Conservation (phyloP, 1,284 basidiomycete species). For the Pisolithus thermaeus region DNA sequence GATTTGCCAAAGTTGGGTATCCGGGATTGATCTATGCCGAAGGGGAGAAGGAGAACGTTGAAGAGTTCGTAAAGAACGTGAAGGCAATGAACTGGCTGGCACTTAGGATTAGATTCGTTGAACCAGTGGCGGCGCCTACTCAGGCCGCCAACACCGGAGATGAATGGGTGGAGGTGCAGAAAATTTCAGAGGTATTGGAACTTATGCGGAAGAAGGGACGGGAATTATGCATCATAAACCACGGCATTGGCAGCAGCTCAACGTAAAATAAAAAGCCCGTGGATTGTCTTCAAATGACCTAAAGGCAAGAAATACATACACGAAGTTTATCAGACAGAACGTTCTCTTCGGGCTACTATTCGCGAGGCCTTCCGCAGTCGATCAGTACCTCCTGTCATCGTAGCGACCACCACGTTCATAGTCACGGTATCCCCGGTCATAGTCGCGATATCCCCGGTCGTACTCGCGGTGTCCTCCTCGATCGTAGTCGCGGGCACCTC, state of each 20-base stretch:
- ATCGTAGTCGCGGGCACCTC: conserved; percentile 22
- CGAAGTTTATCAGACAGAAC: background rate
- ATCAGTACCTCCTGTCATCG: conserved; percentile 34
- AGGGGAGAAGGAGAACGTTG: conserved; percentile 46
- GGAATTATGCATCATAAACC: conserved; percentile 52
- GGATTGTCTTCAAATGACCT: too few species aligned
- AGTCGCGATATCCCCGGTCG: conserved; percentile 36
- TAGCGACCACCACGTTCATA: conserved; percentile 24
- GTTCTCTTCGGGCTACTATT: conserved; percentile 2
- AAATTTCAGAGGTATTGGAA: conserved; percentile 63
- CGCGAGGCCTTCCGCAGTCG: background rate
- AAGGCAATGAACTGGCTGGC: conserved; percentile 78
- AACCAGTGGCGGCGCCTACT: conserved; percentile 26
- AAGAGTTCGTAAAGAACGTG: conserved; percentile 61
- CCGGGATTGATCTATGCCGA: conserved; percentile 70
- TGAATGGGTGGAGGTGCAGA: conserved; percentile 56
- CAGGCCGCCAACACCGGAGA: background rate
- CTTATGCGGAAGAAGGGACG: conserved; percentile 56
- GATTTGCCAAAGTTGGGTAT: conserved; percentile 71
- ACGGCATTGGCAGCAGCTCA: conserved; percentile 53
- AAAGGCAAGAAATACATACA: conserved; percentile 21
- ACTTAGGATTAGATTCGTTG: conserved; percentile 56
- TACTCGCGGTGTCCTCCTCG: conserved; percentile 32
- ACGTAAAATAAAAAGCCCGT: background rate
- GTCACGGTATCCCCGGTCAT: conserved; percentile 31